Base-by-base conservation (phyloP, 2,329 filamentous ascomycete genomes). In the Talaromyces sp. region DNA sequence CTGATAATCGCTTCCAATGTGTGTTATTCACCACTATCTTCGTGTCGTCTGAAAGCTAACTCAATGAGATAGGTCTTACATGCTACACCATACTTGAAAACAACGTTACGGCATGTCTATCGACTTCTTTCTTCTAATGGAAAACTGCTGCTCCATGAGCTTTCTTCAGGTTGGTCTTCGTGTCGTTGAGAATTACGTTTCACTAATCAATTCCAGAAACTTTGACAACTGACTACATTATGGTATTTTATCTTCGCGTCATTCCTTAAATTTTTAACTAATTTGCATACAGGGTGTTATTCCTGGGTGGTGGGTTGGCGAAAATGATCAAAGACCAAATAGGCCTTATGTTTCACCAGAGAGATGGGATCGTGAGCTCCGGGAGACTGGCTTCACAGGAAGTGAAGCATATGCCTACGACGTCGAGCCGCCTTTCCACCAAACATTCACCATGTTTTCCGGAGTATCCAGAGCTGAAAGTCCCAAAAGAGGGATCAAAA, bases 281-380 rank as follows among this genome's bases (percentile, higher is more conserved):
- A 35, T 3, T 13, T 1, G 8, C n/a, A 3, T 13, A 9, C 13
- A 49, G 51, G 51, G 51, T 13, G 16, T 49, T 4, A 40, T 53
- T 19, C 51, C 51, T 3, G 46, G 46, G 6, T 56, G 54, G 54
- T 56, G 54, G 54, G 24, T 56, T 2, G 54, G 54, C 2, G 40
- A 41, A 4, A 17, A 54, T 2, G 47, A 46, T 14, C n/a, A 24
- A 2, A 37, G 54, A 24, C 8, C 16, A 19, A 14, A 43, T 2
- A 30, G 32, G 3, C 54, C 54, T 9, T 54, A 46, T 16, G 44
- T 14, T 48, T 39, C 36, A 2, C 10, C 17, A 10, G 36, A 39
- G 10, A 13, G 36, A 39, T 39, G 36, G 36, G 7, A 22, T 1
- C 7, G 11, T n/a, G 36, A 39, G 14, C 17, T 39, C 2, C 36